Percentiles rank a stretch among this genome's conserved stretches.
These are phyloP conservation scores for Xylaria nigripes DNA, from an alignment of 495 filamentous ascomycete species.

Conservation along the genomic window DNA sequence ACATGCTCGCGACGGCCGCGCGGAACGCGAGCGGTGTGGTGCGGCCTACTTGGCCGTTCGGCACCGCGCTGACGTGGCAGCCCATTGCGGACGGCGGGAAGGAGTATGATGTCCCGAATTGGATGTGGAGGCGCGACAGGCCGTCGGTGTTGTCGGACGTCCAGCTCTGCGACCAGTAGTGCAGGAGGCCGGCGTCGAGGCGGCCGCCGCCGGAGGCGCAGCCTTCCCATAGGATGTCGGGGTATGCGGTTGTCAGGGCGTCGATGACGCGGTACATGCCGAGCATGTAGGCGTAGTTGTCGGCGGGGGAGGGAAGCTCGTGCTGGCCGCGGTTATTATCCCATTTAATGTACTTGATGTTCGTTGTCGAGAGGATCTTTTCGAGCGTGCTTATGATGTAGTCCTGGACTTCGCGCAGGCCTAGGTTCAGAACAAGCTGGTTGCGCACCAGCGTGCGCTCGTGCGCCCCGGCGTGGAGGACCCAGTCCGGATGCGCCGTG, in stretches of 20 bases:
- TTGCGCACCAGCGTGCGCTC: conserved; percentile 42
- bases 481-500: conserved; percentile 47
- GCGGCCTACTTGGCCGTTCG: conserved; percentile 43
- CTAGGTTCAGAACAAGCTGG: conserved; percentile 48
- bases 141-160: conserved; percentile 50
- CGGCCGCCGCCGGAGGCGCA: conserved; percentile 49
- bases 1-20: conserved; percentile 50
- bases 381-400: conserved; percentile 44
- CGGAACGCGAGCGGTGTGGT: conserved; percentile 43
- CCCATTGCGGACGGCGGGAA: conserved; percentile 51
- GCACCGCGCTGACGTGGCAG: conserved; percentile 47
- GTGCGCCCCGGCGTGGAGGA: conserved; percentile 42
- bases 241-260: conserved; percentile 43
- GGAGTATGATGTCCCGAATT: conserved; percentile 45
- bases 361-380: conserved; percentile 37
- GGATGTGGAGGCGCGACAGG: conserved; percentile 44
- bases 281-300: conserved; percentile 45
- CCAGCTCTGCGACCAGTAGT: conserved; percentile 53
- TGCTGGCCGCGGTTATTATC: conserved; percentile 51
- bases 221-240: conserved; percentile 50
- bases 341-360: conserved; percentile 51
- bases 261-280: conserved; percentile 48
- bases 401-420: conserved; percentile 45
- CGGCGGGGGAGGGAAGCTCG: conserved; percentile 41
- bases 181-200: conserved; percentile 47